Evolutionary conservation across 257 asterid genomes (phyloP).

Genomic region (Salvia splendens): DNA sequence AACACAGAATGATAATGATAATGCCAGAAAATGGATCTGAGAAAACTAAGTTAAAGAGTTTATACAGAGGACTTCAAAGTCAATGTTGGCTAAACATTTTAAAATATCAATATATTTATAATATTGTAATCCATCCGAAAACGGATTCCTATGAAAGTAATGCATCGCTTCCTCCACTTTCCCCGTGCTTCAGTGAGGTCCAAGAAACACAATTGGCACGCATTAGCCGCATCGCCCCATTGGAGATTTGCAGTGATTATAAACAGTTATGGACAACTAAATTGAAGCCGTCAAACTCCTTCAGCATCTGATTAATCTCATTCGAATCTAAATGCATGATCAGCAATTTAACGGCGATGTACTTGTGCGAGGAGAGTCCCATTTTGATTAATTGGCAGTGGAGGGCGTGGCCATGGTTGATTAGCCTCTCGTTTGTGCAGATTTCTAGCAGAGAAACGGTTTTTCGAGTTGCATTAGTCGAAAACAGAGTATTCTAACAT

Average conservation of each 20-base stretch:
- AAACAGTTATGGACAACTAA: constrained; percentile 72
- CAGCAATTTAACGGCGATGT: constrained; percentile 60
- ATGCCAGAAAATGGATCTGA: no score
- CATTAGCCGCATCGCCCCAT: constrained; percentile 53
- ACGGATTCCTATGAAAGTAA: constrained; percentile 59
- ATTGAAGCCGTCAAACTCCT: constrained; percentile 72
- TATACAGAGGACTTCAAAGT: no score
- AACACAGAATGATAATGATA: no score
- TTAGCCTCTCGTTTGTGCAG: constrained; percentile 40
- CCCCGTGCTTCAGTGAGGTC: constrained; percentile 64
- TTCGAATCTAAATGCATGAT: constrained; percentile 55
- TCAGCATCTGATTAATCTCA: constrained; percentile 62
- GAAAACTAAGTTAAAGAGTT: no score
- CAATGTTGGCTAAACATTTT: no score
- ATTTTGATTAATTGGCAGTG: constrained; percentile 70
- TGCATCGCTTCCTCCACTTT: constrained; percentile 59
- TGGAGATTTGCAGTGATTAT: constrained; percentile 49
- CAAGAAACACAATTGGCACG: constrained; percentile 72
- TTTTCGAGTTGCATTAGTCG: constrained; percentile 40
- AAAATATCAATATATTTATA: no score
- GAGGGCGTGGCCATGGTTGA: constrained; percentile 49
- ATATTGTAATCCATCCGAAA: no score
- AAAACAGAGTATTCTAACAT: constrained; percentile 33
- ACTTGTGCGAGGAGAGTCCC: constrained; percentile 64
- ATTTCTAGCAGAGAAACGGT: constrained; percentile 44